Percentiles rank a stretch among this genome's conserved stretches.
Evolutionary conservation across 495 filamentous ascomycete species (phyloP).

Genomic region (Penicillium verhagenii): DNA sequence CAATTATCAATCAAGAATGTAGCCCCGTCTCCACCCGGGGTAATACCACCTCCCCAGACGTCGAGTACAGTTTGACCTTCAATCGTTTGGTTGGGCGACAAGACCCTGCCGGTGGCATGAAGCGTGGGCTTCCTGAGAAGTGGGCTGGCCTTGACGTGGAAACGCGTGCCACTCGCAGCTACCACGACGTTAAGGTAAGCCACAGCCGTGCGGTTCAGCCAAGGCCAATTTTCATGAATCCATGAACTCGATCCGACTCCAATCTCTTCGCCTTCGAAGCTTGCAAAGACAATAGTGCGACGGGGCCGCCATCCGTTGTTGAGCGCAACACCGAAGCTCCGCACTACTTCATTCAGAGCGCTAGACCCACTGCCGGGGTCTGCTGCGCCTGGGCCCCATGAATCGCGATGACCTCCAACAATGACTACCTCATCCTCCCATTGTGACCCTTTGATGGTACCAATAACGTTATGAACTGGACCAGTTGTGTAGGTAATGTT

Average conservation of each 20-base stretch:
- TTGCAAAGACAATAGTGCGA: slow-evolving; percentile 73
- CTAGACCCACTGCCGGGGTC: slow-evolving; percentile 89
- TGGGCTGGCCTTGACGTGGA: slow-evolving; percentile 56
- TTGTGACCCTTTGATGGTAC: slow-evolving; percentile 89
- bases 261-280: slow-evolving; percentile 75
- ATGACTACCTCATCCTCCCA: slow-evolving; percentile 82
- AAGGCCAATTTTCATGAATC: slow-evolving; percentile 81
- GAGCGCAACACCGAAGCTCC: slow-evolving; percentile 74
- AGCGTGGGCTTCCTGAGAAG: slow-evolving; percentile 65
- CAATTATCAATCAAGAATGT: background rate
- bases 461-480: slow-evolving; percentile 92
- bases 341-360: slow-evolving; percentile 79
- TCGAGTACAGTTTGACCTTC: background rate
- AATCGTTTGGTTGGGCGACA: too few species aligned
- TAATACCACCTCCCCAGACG: too few species aligned
- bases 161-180: slow-evolving; percentile 51
- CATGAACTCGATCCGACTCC: slow-evolving; percentile 70
- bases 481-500: slow-evolving; percentile 86
- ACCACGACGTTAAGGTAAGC: slow-evolving; percentile 74
- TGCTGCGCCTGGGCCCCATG: slow-evolving; percentile 84
- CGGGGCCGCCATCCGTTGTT: slow-evolving; percentile 80
- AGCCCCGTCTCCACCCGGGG: too few species aligned
- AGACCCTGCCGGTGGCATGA: too few species aligned
- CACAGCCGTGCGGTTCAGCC: slow-evolving; percentile 70
- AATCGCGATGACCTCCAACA: slow-evolving; percentile 91